Evolutionary conservation across 1,139 yeast species (phyloP), one percentile per base, ranked within the genome.

Genomic region (Debaryomycetaceae sp.): DNA sequence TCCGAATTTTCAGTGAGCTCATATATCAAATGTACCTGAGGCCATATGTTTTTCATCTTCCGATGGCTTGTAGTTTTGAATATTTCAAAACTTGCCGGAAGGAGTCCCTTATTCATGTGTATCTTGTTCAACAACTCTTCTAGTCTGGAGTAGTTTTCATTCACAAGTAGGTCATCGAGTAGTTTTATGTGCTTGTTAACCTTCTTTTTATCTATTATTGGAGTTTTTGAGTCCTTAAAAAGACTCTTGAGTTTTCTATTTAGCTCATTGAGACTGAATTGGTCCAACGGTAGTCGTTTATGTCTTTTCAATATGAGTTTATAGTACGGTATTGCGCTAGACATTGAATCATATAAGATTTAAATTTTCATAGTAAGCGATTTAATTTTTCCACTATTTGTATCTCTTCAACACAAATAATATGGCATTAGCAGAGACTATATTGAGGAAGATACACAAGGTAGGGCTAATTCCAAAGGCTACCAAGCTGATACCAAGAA

Each of bases 401-500:
- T 15, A 31, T 31, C n/a, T 31, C 18, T 31, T 14, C 33, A 15
- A 34, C 13, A 34, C 13, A n/a, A 13, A 18, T 6, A 35, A 34
- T 40, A 81, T 81, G 87, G 83, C 87, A 5, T 66, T 81, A 45
- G 73, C 83, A 30, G 83, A 79, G 50, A 68, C 75, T 8, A 45
- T 79, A 4, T 71, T 79, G 40, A 65, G 83, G 42, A 65, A 67
- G 39, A 63, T 83, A 28, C 73, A 80, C 46, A 78, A 77, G 50
- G 64, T 74, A 41, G 87, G 87, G 6, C 56, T 83, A 22, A 58
- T 83, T 24, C 83, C 86, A 41, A 78, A 75, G 55, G 50, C 81
- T n/a, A 65, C 81, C 30, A 63, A 63, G 43, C 56, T 65, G 8
- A 64, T 91, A 37, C 95, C 96, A 3, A 50, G 66, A 33, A 44